Evolutionary conservation across 805 yeast species (phyloP), one percentile per base, ranked within the genome.

Genomic region (Yamadazyma scolyti): DNA sequence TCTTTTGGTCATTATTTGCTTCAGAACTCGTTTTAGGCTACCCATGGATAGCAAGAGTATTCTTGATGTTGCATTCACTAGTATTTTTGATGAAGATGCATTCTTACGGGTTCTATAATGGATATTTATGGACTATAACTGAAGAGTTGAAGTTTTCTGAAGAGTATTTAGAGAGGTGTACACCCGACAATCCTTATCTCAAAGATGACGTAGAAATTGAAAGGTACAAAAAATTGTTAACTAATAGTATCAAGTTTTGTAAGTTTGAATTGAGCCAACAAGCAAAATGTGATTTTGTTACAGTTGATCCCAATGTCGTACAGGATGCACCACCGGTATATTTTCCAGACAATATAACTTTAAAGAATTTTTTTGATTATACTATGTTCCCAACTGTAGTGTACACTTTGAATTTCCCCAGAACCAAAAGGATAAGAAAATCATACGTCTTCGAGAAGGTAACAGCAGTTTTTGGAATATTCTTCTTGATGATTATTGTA

Each of bases 31-130:
- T 52, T 28, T 55, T 63, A 52, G 61, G 69, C 23, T 83, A 73
- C 47, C 87, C 94, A 9, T 93, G 98, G 98, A 83, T 89, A 29
- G 95, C 87, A 2, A 79, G 79, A 49, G 89, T 89, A 25, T 93
- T 86, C 48, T 59, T 93, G 40, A 73, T 86, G 37, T 63, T 93
- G 30, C 98, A 93, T 52, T 76, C 88, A 8, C 65, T 87, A 28
- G 97, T 93, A 2, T 65, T 88, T 42, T 53, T 94, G 45, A 93
- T 93, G 99, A 93, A 93, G 54, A 82, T 82, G 77, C 97, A 93
- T 55, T 88, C 97, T 2, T 93, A 80, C 53, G 86, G 86, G 2
- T 88, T 84, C 49, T 93, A 79, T 61, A 89, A 89, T 50, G 98
- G 97, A 0, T 87, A 90, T 52, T 61, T 93, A 37, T 85, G 94